These are phyloP conservation scores for Penstemon davidsonii DNA, from an alignment of 257 asterid species.

Conservation along the genomic window DNA sequence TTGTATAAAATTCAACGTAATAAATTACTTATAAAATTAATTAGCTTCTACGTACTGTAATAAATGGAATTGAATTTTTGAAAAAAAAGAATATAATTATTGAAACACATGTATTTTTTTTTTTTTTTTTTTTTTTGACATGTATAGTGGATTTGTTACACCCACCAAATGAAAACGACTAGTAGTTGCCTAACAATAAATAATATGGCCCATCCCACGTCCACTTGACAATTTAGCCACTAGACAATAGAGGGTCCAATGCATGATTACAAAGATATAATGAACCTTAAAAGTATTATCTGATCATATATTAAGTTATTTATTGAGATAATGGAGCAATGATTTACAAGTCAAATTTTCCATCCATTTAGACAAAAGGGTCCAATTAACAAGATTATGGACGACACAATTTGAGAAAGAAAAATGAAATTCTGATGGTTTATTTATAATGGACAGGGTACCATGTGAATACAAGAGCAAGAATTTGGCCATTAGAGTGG, in stretches of 20 bases:
- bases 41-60: too few species aligned
- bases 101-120: too few species aligned
- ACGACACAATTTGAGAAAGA: neutral
- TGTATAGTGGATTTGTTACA: conserved; percentile 25
- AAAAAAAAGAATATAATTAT: too few species aligned
- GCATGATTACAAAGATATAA: neutral
- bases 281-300: too few species aligned
- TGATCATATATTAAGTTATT: too few species aligned
- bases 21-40: too few species aligned
- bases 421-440: neutral
- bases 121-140: neutral
- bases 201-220: conserved; percentile 11
- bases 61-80: too few species aligned
- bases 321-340: too few species aligned
- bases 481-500: conserved; percentile 63
- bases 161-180: conserved; percentile 12
- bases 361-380: too few species aligned
- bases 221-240: conserved; percentile 13
- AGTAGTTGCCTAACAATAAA: conserved; percentile 23
- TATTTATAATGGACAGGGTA: conserved; percentile 39
- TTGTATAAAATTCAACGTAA: too few species aligned
- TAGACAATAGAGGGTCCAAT: neutral
- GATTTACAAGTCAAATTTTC: too few species aligned
- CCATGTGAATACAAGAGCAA: conserved; percentile 59
- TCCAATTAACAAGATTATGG: too few species aligned